Base-by-base conservation (phyloP, 2,329 filamentous ascomycete genomes). In the Lecanoromycetidae sp. region DNA sequence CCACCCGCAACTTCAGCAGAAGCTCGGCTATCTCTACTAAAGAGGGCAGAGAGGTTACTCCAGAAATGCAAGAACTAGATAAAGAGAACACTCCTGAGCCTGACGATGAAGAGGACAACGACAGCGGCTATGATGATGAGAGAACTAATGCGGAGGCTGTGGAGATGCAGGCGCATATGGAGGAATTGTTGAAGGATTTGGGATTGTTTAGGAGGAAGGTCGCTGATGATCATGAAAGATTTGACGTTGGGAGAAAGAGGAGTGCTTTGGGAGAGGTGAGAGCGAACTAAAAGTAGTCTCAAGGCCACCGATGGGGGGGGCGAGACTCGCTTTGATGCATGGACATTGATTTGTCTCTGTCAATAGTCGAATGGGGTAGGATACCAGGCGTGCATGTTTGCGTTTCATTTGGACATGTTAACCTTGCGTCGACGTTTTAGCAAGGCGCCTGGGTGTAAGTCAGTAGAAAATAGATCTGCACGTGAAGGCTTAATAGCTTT, bases 201-300 rank as follows among this genome's bases (percentile, higher is more conserved):
- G 76, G 75, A 25, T 63, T 90, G 60, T 93, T 94, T 68, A 82
- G 82, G 63, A 79, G 79, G 58, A 96, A 94, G 68, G 79, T 96
- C 53, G 80, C 77, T 5, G 87, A 91, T 57, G 91, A 96, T 62
- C 77, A 84, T 63, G 69, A 69, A 48, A 70, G 84, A 32, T 91
- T 79, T 41, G 51, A 51, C 3, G 46, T 51, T 29, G 39, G 29
- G 12, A 40, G 37, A 34, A 34, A 45, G 27, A 37, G 42, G 13
- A 23, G 33, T 36, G 29, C 36, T 6, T 40, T 52, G 44, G 50
- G 50, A 37, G 50, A 52, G 37, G 50, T 54, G 5, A 41, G 39
- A 25, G 47, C 50, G 30, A 51, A 53, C 37, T 53, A 30, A n/a
- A 48, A 12, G 9, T 22, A 2, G n/a, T 13, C 12, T n/a, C 10